These are phyloP conservation scores for Pyronema domesticum DNA, from an alignment of 495 filamentous ascomycete genomes.

Conservation along the genomic window DNA sequence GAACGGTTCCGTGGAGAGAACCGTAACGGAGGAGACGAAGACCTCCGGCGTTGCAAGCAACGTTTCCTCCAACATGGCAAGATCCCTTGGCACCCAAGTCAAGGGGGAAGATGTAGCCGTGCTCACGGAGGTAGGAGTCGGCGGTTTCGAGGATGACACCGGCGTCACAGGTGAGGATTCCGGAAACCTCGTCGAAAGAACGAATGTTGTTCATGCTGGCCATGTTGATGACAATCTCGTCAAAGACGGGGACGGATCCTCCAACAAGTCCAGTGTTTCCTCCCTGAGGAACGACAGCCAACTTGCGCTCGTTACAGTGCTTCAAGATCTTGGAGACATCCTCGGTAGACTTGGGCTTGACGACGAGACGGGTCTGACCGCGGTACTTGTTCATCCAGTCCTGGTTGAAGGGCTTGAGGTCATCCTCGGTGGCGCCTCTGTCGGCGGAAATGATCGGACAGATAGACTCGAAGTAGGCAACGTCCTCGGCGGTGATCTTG, in stretches of 20 bases:
- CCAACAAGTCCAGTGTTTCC: conserved; percentile 93
- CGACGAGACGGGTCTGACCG: conserved; percentile 67
- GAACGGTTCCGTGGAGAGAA: conserved; percentile 76
- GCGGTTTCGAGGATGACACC: conserved; percentile 79
- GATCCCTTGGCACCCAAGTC: conserved; percentile 94
- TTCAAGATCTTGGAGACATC: conserved; percentile 75
- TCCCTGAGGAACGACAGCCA: conserved; percentile 95
- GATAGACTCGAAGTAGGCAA: conserved; percentile 57
- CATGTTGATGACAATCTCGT: conserved; percentile 88
- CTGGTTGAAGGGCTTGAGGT: conserved; percentile 81
- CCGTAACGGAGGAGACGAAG: conserved; percentile 82
- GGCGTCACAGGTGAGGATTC: conserved; percentile 72
- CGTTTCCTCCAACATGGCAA: conserved; percentile 94
- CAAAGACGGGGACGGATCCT: conserved; percentile 86
- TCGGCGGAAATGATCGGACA: conserved; percentile 54
- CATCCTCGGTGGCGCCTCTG: conserved; percentile 44
- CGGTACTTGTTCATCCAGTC: conserved; percentile 99
- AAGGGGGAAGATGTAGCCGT: conserved; percentile 72
- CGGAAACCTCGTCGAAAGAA: conserved; percentile 84
- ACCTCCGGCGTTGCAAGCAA: conserved; percentile 91
- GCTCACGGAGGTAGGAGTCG: conserved; percentile 64
- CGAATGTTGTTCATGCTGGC: conserved; percentile 75
- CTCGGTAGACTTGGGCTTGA: conserved; percentile 65
- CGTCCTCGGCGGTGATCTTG: conserved; percentile 54
- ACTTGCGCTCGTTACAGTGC: conserved; percentile 79